These are phyloP conservation scores for Trichosporon faecale DNA, from an alignment of 1,284 basidiomycete species.

Conservation along the genomic window DNA sequence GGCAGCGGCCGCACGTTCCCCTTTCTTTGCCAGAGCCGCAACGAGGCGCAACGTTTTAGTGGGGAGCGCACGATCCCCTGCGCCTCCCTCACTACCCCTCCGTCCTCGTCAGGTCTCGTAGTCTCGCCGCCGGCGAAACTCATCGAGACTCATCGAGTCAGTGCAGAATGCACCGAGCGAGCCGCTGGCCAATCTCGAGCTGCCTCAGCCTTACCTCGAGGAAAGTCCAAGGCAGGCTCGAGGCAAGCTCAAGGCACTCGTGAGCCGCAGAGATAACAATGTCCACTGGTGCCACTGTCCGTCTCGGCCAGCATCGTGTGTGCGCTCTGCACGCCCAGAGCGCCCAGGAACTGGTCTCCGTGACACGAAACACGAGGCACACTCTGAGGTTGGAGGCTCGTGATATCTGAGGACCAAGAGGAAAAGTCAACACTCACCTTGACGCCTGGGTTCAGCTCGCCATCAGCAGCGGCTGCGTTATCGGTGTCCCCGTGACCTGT, in stretches of 20 bases:
- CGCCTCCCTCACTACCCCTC: too few species aligned
- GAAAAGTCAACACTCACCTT: constrained; percentile 14
- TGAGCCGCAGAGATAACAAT: too few species aligned
- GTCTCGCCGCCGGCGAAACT: not conserved
- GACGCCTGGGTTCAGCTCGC: constrained; percentile 16
- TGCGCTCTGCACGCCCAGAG: too few species aligned
- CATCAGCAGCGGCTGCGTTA: not conserved
- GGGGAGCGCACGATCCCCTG: not conserved
- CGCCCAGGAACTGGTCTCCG: too few species aligned
- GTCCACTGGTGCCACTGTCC: too few species aligned
- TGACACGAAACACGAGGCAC: too few species aligned
- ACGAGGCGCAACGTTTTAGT: not conserved
- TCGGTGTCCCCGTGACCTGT: not conserved
- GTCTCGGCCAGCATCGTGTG: too few species aligned
- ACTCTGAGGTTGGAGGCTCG: too few species aligned
- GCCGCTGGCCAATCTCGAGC: not conserved
- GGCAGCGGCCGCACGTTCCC: not conserved
- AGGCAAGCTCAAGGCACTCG: too few species aligned
- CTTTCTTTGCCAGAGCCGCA: not conserved
- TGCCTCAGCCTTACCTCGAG: too few species aligned
- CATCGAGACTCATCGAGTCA: not conserved
- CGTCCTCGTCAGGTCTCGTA: not conserved
- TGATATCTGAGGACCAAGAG: not conserved
- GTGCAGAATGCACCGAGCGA: not conserved
- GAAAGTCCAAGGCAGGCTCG: too few species aligned